These are phyloP conservation scores for Tagetes patula DNA, from an alignment of 129 eudicot species.

Conservation along the genomic window DNA sequence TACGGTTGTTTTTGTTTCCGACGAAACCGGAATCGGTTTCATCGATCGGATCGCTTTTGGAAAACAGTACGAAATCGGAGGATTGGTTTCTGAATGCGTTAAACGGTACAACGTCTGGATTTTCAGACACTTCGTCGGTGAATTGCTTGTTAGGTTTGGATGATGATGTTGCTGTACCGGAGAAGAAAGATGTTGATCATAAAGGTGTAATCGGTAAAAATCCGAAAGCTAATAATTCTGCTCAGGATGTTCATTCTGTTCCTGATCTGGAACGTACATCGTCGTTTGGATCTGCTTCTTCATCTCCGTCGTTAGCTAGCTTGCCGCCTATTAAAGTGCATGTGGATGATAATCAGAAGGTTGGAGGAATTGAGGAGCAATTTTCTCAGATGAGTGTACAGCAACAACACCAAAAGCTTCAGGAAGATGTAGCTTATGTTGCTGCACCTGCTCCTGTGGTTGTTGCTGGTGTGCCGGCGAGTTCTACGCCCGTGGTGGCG, in stretches of 20 bases:
- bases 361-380: conserved; percentile 65
- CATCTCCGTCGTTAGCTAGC: conserved; percentile 68
- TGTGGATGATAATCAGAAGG: conserved; percentile 55
- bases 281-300: conserved; percentile 67
- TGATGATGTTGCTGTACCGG: conserved; percentile 38
- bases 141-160: conserved; percentile 57
- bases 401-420: conserved; percentile 33
- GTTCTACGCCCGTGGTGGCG: conserved; percentile 30
- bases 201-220: conserved; percentile 32
- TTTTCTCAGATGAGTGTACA: conserved; percentile 56
- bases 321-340: conserved; percentile 67
- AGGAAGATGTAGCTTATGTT: conserved; percentile 45
- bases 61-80: conserved; percentile 61
- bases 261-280: conserved; percentile 62
- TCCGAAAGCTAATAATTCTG: conserved; percentile 21
- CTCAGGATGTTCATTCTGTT: conserved; percentile 49
- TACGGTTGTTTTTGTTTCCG: conserved; percentile 58
- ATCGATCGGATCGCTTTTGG: conserved; percentile 47
- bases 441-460: conserved; percentile 42
- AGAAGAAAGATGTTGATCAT: conserved; percentile 32
- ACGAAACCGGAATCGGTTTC: conserved; percentile 25
- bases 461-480: conserved; percentile 31
- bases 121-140: conserved; percentile 65
- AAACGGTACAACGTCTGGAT: conserved; percentile 58
- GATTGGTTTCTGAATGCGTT: conserved; percentile 80